Conservation (phyloP, 768 basidiomycete species). For the Serpula lacrymans region DNA sequence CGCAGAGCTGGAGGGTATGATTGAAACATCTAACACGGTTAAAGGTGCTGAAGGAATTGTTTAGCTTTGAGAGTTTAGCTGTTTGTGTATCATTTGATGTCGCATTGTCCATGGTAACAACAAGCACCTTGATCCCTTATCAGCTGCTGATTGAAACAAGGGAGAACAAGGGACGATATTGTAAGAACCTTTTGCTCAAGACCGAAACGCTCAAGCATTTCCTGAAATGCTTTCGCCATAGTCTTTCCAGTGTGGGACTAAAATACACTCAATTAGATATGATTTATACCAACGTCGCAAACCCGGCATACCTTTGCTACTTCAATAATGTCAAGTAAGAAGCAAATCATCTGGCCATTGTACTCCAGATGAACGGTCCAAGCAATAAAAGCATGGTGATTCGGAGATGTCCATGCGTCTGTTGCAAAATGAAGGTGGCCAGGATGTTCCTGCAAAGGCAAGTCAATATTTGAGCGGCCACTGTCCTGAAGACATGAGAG, state of each 20-base stretch:
- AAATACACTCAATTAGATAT: neutral
- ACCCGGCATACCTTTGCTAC: slow-evolving; percentile 22
- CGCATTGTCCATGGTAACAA: slow-evolving; percentile 24
- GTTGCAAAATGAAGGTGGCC: slow-evolving; percentile 29
- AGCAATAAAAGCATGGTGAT: slow-evolving; percentile 30
- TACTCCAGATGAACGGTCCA: slow-evolving; percentile 30
- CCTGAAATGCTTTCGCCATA: neutral
- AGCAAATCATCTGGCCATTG: slow-evolving; percentile 19
- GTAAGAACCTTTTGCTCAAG: no score
- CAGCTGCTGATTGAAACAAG: neutral
- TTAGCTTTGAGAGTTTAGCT: neutral
- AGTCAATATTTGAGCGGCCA: no score
- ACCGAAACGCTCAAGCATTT: slow-evolving; percentile 1
- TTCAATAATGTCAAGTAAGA: slow-evolving; percentile 37
- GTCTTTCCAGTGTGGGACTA: slow-evolving; percentile 1
- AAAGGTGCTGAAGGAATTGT: neutral
- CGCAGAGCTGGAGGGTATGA: neutral
- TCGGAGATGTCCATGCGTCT: slow-evolving; percentile 36
- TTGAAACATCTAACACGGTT: neutral
- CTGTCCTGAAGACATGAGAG: no score
- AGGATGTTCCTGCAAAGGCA: slow-evolving; percentile 20
- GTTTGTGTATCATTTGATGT: slow-evolving; percentile 18
- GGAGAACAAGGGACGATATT: neutral
- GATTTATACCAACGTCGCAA: neutral
- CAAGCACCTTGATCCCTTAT: slow-evolving; percentile 22